Percentiles rank a stretch among this genome's conserved stretches.
Conservation (phyloP, 805 yeast species). For the Candida lessepsii region DNA sequence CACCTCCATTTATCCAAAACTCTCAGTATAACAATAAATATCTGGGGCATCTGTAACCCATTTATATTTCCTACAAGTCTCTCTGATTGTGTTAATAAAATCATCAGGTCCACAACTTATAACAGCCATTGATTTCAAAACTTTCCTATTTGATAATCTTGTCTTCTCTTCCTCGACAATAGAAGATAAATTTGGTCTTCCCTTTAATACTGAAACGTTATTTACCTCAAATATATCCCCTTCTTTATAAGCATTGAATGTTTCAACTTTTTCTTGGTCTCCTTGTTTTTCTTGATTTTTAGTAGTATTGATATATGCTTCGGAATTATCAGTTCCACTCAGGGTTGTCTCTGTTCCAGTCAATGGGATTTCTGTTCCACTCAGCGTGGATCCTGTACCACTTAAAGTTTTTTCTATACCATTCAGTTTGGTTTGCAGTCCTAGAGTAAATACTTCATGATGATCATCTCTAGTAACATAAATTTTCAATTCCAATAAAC, state of each 20-base stretch:
- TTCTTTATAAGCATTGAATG: background rate
- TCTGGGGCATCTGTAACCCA: conserved; percentile 33
- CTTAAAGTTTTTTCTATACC: no score
- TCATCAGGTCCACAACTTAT: conserved; percentile 40
- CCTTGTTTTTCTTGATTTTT: no score
- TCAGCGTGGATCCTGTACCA: no score
- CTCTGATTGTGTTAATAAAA: conserved; percentile 29
- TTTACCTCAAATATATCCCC: background rate
- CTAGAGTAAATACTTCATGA: background rate
- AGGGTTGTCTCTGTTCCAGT: no score
- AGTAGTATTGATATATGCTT: no score
- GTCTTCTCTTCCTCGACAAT: conserved; percentile 18
- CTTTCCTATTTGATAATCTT: conserved; percentile 12
- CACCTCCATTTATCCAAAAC: conserved; percentile 17
- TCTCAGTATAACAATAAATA: conserved; percentile 42
- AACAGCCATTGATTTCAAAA: conserved; percentile 35
- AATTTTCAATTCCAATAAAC: conserved; percentile 24
- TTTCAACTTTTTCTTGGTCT: background rate
- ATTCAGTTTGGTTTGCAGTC: no score
- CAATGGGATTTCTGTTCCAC: no score
- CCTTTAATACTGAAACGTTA: conserved; percentile 6
- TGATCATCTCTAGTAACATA: conserved; percentile 22
- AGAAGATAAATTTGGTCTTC: conserved; percentile 21
- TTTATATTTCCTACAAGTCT: conserved; percentile 28
- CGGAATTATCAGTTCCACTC: no score